Evolutionary conservation across 2,329 filamentous ascomycete genomes (phyloP).

Genomic region (Didymellaceae sp.): DNA sequence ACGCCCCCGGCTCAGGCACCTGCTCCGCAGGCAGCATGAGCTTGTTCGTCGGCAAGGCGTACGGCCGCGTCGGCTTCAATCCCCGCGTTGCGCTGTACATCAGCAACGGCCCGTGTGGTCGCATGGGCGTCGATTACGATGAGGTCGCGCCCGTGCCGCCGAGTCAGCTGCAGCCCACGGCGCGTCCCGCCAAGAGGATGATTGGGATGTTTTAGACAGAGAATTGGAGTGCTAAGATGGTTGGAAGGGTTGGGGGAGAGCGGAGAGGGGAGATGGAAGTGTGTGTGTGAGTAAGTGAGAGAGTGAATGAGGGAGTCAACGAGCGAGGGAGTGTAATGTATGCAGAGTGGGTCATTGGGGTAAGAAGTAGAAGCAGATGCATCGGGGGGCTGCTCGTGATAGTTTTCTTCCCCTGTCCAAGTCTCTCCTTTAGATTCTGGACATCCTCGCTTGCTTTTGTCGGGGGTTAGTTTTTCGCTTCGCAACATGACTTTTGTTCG

Average conservation of each 20-base stretch:
- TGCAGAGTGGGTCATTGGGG: too few relatives aligned
- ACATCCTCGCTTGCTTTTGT: background rate
- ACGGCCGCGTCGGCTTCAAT: conserved; percentile 25
- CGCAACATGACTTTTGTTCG: conserved; percentile 7
- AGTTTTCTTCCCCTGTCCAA: conserved; percentile 25
- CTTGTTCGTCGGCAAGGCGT: conserved; percentile 28
- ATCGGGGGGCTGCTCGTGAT: background rate
- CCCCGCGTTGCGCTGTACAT: conserved; percentile 23
- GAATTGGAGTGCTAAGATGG: too few relatives aligned
- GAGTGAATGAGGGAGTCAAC: background rate
- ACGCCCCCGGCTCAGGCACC: background rate
- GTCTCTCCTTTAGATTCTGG: conserved; percentile 29
- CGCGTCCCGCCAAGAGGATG: too few relatives aligned
- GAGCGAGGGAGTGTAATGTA: background rate
- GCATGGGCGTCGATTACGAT: conserved; percentile 18
- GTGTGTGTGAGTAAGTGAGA: too few relatives aligned
- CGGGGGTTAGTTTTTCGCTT: conserved; percentile 4
- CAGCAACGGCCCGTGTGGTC: conserved; percentile 34
- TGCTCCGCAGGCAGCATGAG: conserved; percentile 20
- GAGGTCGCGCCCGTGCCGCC: background rate
- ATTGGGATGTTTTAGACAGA: too few relatives aligned
- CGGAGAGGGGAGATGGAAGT: background rate
- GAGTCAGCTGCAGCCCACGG: background rate
- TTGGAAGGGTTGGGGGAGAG: background rate
- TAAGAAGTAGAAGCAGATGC: too few relatives aligned